Conservation (phyloP, 345 rosid species). For the Populus davidiana region DNA sequence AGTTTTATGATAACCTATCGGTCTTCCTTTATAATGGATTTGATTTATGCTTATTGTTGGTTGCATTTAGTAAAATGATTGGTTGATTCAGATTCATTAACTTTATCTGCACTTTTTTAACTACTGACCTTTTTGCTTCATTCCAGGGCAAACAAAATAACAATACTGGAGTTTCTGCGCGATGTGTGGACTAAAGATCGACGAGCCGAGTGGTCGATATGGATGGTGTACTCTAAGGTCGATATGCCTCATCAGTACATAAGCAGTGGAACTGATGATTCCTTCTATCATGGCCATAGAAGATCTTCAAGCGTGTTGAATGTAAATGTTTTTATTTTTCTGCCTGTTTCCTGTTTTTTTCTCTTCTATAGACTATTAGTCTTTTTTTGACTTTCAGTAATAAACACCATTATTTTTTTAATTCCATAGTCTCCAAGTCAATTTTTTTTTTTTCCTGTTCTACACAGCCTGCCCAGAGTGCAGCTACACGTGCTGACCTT, state of each 20-base stretch:
- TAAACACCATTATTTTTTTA: constrained; percentile 3
- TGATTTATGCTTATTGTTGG: constrained; percentile 1
- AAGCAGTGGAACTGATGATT: constrained; percentile 65
- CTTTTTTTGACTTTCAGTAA: constrained; percentile 16
- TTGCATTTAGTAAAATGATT: neutral
- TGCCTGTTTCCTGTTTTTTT: neutral
- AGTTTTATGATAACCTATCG: constrained; percentile 3
- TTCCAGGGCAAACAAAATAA: constrained; percentile 61
- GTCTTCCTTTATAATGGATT: neutral
- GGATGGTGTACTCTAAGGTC: constrained; percentile 94
- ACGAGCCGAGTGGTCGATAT: constrained; percentile 94
- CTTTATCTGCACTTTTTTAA: constrained; percentile 5
- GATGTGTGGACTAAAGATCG: constrained; percentile 79
- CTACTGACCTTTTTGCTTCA: constrained; percentile 16
- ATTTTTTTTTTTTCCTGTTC: constrained; percentile 4
- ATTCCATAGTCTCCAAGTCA: constrained; percentile 16
- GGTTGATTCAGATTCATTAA: neutral
- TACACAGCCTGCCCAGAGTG: constrained; percentile 71
- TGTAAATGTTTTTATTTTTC: constrained; percentile 42
- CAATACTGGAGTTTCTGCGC: constrained; percentile 59
- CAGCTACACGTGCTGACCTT: constrained; percentile 88
- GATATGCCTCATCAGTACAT: constrained; percentile 95
- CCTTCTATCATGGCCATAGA: constrained; percentile 52
- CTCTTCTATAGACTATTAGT: neutral
- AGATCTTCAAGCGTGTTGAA: constrained; percentile 64